Percentiles rank a stretch among this genome's conserved stretches.
phyloP scores from a whole-genome alignment of 2,329 filamentous ascomycete genomes.

The Cercospora janseana region DNA sequence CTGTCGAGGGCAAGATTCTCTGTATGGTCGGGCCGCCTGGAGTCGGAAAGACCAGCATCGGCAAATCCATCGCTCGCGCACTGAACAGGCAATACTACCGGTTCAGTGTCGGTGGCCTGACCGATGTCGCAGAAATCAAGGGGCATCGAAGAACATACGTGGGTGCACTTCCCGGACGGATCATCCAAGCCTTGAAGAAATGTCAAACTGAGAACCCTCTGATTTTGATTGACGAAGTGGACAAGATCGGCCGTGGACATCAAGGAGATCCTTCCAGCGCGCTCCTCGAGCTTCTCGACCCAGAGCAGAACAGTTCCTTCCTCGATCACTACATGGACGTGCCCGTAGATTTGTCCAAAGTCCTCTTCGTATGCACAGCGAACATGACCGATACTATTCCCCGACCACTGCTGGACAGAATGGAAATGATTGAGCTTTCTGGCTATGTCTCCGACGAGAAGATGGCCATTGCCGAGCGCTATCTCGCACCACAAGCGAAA shows the following conservation, averaged over 20 bases:
- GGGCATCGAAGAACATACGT: slow-evolving; percentile 95
- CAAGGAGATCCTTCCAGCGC: slow-evolving; percentile 96
- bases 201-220: slow-evolving; percentile 98
- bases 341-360: slow-evolving; percentile 93
- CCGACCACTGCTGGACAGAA: slow-evolving; percentile 85
- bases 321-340: slow-evolving; percentile 98
- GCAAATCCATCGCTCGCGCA: slow-evolving; percentile 93
- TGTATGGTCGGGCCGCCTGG: slow-evolving; percentile 97
- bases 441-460: slow-evolving; percentile 98
- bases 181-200: slow-evolving; percentile 98
- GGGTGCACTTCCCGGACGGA: slow-evolving; percentile 88
- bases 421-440: slow-evolving; percentile 95
- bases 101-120: slow-evolving; percentile 94
- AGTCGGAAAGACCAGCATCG: slow-evolving; percentile 98
- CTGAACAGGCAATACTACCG: slow-evolving; percentile 96
- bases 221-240: slow-evolving; percentile 93
- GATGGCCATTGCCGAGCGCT: slow-evolving; percentile 94
- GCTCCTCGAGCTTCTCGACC: slow-evolving; percentile 87
- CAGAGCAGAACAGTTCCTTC: slow-evolving; percentile 96
- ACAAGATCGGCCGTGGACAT: slow-evolving; percentile 95
- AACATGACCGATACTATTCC: slow-evolving; percentile 99
- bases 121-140: slow-evolving; percentile 98
- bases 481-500: slow-evolving; percentile 90
- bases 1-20: slow-evolving; percentile 96
- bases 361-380: slow-evolving; percentile 96